Evolutionary conservation across 2,329 filamentous ascomycete species (phyloP), one percentile per base, ranked within the genome.

Genomic region (Talaromyces sp.): DNA sequence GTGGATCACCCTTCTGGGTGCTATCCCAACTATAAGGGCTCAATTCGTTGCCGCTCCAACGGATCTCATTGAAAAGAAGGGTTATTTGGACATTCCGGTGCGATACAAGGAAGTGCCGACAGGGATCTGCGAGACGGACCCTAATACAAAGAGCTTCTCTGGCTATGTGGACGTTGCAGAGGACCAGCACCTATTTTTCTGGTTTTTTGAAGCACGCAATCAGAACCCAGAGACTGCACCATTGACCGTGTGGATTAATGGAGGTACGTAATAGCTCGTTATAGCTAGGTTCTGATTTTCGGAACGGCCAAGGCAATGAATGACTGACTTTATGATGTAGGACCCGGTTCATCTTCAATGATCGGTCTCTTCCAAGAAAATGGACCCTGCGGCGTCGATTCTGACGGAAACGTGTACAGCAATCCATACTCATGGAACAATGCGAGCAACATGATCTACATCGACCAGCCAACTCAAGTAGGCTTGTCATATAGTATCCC

Each of bases 391-490:
- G 76, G 80, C 56, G 71, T 78, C 61, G 73, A 78, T 31, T 75
- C 75, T 1, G 76, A 85, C 70, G 64, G 74, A n/a, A 75, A 72
- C 43, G 81, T 83, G 1, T 77, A 76, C 7, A 67, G 79, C 65
- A 85, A 85, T 68, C 75, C 78, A 0, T 85, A 84, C 73, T 85
- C 85, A 1, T 89, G 85, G 83, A 87, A 85, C 67, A 84, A 85
- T 69, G 80, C 83, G n/a, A 83, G 82, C 69, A 89, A 89, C 70
- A 84, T 90, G 82, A 82, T 90, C 15, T 91, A 89, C 74, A 84
- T 91, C 69, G 88, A 91, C 70, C 85, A 91, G 73, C 89, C 86
- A 10, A 83, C 81, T 10, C 82, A 85, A 61, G 83, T 86, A 4
- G 86, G 86, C 2, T 84, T 88, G 70, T 86, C 83, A 7, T 88